phyloP scores from a whole-genome alignment of 805 yeast species.

The Ogataea philodendri region DNA sequence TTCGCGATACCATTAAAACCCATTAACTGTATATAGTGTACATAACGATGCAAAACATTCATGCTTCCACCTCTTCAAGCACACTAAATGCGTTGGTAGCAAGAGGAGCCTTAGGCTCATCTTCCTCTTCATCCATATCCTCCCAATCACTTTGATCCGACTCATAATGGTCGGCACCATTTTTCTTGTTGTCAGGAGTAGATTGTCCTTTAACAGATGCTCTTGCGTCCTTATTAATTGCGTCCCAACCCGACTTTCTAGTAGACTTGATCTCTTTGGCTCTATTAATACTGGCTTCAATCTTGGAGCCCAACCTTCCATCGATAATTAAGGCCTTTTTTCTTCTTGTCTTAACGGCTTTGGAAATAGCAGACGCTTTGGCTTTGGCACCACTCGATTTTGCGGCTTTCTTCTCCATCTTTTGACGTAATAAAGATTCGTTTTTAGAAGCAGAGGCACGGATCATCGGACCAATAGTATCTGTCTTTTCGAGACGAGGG shows the following conservation, averaged over 20 bases:
- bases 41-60: conserved; percentile 2
- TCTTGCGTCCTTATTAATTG: conserved; percentile 52
- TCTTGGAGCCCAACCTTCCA: conserved; percentile 59
- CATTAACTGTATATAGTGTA: conserved; percentile 9
- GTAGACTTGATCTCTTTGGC: conserved; percentile 59
- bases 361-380: conserved; percentile 26
- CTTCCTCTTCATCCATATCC: conserved; percentile 21
- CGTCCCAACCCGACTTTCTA: conserved; percentile 73
- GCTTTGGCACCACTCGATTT: conserved; percentile 15
- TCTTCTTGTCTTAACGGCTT: conserved; percentile 38
- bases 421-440: conserved; percentile 57
- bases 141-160: conserved; percentile 22
- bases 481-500: conserved; percentile 60
- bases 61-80: conserved; percentile 30
- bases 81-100: conserved; percentile 28
- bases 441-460: conserved; percentile 60
- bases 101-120: conserved; percentile 3
- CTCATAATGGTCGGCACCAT: conserved; percentile 9
- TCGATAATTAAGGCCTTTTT: conserved; percentile 49
- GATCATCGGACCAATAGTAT: conserved; percentile 60
- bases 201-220: conserved; percentile 22
- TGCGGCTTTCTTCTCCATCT: conserved; percentile 41
- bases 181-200: conserved; percentile 1
- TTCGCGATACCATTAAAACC: conserved; percentile 12
- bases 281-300: conserved; percentile 61